Conservation (phyloP, 768 basidiomycete genomes). For the Termitomyces sp. region DNA sequence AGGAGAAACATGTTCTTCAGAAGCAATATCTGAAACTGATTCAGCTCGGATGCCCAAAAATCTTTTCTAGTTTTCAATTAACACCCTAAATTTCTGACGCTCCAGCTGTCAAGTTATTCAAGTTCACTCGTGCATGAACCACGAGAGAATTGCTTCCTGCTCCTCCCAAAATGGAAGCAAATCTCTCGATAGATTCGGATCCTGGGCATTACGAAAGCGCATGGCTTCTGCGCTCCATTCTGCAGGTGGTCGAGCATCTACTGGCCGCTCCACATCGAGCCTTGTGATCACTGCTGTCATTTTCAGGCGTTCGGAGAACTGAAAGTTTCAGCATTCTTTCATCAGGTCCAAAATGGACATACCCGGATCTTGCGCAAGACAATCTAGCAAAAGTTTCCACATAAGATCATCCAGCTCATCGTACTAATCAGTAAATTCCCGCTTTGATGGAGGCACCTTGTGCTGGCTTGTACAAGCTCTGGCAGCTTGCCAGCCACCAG, state of each 20-base stretch:
- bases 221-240: background rate
- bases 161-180: background rate
- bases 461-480: too few species aligned
- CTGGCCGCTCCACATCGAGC: background rate
- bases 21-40: too few species aligned
- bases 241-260: background rate
- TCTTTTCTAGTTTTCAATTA: too few species aligned
- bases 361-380: background rate
- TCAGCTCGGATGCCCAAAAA: too few species aligned
- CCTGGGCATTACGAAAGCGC: background rate
- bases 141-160: background rate
- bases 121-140: too few species aligned
- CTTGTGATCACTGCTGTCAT: background rate
- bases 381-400: background rate
- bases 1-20: too few species aligned
- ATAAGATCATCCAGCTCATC: background rate
- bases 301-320: background rate
- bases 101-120: too few species aligned
- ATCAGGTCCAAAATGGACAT: background rate
- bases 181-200: background rate
- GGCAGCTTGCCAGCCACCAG: too few species aligned
- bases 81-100: too few species aligned
- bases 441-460: too few species aligned
- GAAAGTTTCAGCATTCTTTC: slow-evolving; percentile 1
- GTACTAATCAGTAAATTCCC: too few species aligned